Evolutionary conservation across 2,329 filamentous ascomycete genomes (phyloP).

Genomic region (Aspergillus transmontanensis): DNA sequence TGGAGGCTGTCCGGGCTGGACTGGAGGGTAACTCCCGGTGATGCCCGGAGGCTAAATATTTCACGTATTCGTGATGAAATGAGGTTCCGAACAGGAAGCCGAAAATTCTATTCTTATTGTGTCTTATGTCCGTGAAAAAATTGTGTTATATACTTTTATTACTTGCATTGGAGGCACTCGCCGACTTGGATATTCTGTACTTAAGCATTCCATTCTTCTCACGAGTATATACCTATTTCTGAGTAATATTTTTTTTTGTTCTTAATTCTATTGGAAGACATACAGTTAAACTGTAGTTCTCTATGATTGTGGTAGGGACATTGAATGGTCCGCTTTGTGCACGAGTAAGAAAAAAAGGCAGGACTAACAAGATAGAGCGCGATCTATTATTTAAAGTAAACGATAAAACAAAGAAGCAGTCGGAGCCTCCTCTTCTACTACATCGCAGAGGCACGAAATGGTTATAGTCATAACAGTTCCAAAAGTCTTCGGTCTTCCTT

Average conservation of each 20-base stretch:
- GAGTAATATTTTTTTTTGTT: background rate
- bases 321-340: background rate
- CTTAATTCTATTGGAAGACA: background rate
- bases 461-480: background rate
- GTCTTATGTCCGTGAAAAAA: slow-evolving; percentile 12
- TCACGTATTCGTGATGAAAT: background rate
- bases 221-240: slow-evolving; percentile 9
- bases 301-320: background rate
- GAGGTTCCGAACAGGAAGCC: background rate
- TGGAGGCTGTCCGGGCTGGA: slow-evolving; percentile 70
- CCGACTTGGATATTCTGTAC: slow-evolving; percentile 2
- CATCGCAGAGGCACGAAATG: background rate
- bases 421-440: background rate
- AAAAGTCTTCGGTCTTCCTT: slow-evolving; percentile 7
- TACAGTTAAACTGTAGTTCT: background rate
- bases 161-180: slow-evolving; percentile 6
- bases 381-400: slow-evolving; percentile 1
- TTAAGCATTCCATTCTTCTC: slow-evolving; percentile 6
- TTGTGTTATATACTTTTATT: slow-evolving; percentile 10
- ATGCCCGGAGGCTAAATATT: background rate
- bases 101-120: slow-evolving; percentile 13
- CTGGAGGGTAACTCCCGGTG: slow-evolving; percentile 27
- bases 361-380: background rate
- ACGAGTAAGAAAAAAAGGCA: background rate
- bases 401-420: background rate